A percentile compares a stretch with the other conserved stretches of the same genome.
Evolutionary conservation across 2,329 filamentous ascomycete species (phyloP).

Genomic region (Pseudocercospora macadamiae): DNA sequence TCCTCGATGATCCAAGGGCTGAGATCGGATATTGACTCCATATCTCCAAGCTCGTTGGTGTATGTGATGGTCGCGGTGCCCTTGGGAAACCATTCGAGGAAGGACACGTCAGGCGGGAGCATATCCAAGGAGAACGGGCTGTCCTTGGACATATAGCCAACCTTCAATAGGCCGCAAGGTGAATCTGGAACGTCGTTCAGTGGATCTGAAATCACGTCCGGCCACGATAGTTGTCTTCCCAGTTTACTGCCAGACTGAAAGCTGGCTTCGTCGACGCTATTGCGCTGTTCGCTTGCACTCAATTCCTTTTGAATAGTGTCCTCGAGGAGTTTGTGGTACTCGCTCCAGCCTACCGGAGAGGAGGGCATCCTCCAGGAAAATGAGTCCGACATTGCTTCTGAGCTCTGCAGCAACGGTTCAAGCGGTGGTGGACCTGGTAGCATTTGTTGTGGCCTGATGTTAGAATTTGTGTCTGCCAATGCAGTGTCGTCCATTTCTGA

Average conservation of each 20-base stretch:
- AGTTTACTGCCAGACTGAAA: too few relatives aligned
- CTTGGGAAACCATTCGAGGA: constrained; percentile 27
- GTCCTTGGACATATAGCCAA: constrained; percentile 8
- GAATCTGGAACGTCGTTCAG: background rate
- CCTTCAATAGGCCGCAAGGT: background rate
- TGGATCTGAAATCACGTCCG: background rate
- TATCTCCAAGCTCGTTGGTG: constrained; percentile 36
- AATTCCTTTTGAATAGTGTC: too few relatives aligned
- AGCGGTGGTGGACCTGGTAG: background rate
- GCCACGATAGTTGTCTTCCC: background rate
- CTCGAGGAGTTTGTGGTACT: background rate
- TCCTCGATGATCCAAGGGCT: constrained; percentile 37
- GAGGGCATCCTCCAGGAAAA: background rate
- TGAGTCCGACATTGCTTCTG: background rate
- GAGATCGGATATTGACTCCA: constrained; percentile 41
- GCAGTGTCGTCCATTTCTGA: background rate
- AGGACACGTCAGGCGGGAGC: constrained; percentile 18
- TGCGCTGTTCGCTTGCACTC: too few relatives aligned
- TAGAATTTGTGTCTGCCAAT: background rate
- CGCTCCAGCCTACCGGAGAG: background rate
- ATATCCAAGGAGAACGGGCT: constrained; percentile 11
- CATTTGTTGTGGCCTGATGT: background rate
- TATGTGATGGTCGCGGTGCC: constrained; percentile 38
- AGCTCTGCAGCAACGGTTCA: background rate
- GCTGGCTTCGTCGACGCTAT: too few relatives aligned